Evolutionary conservation across 495 filamentous ascomycete genomes (phyloP).

Genomic region (Articulospora tetracladia): DNA sequence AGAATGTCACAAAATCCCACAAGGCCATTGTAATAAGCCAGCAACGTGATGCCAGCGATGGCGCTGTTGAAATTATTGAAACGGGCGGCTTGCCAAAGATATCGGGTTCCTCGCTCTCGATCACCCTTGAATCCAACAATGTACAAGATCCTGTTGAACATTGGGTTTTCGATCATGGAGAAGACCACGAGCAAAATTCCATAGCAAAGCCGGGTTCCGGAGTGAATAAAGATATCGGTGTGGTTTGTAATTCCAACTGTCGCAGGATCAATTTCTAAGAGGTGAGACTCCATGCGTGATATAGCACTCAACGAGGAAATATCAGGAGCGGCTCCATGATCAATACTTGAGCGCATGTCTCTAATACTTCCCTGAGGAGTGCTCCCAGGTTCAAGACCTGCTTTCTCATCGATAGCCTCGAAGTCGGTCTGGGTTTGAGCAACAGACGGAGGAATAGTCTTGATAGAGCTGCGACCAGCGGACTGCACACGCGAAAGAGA

Average conservation of each 20-base stretch:
- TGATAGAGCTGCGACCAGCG: neutral
- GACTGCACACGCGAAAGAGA: neutral
- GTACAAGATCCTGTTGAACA: constrained; percentile 76
- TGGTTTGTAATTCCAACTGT: constrained; percentile 39
- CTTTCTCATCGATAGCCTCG: constrained; percentile 7
- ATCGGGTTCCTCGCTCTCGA: constrained; percentile 71
- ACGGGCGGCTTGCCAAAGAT: constrained; percentile 91
- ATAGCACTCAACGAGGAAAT: constrained; percentile 1
- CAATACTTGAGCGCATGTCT: neutral
- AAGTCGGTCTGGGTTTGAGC: neutral
- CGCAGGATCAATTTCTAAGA: constrained; percentile 45
- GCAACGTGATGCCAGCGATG: constrained; percentile 74
- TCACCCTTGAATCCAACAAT: constrained; percentile 93
- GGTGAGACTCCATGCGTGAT: constrained; percentile 11
- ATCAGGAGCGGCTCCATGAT: neutral
- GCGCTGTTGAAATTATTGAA: constrained; percentile 89
- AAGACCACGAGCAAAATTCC: constrained; percentile 81
- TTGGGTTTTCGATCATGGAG: constrained; percentile 77
- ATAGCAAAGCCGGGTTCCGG: constrained; percentile 83
- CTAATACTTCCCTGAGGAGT: neutral
- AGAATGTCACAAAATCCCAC: constrained; percentile 86
- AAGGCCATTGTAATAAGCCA: constrained; percentile 85
- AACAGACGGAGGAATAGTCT: neutral
- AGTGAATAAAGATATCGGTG: constrained; percentile 83
- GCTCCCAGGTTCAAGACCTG: neutral